Percentiles rank a stretch among this genome's conserved stretches.
Conservation (phyloP, 208 protist species). For the Leishmania gerbilli region DNA sequence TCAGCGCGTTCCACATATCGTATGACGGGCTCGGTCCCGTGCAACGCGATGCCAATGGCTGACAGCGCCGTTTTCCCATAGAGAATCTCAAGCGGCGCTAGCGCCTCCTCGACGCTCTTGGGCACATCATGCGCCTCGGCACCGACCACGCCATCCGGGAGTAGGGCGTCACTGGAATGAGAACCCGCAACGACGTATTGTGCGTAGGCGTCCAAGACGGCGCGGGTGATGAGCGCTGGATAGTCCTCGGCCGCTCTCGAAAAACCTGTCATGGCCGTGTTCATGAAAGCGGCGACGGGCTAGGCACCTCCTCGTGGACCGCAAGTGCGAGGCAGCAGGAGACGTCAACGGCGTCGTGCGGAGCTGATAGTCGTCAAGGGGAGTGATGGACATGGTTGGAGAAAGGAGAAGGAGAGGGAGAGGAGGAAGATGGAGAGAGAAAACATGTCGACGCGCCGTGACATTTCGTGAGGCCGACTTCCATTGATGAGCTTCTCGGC, state of each 20-base stretch:
- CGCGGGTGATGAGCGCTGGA: conserved; percentile 41
- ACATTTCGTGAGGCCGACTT: not conserved
- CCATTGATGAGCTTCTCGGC: not conserved
- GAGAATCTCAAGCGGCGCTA: conserved; percentile 75
- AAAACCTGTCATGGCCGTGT: conserved; percentile 2
- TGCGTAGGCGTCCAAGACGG: conserved; percentile 46
- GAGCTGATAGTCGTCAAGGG: not conserved
- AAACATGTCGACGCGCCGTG: not conserved
- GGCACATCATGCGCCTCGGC: not conserved
- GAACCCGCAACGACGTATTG: conserved; percentile 30
- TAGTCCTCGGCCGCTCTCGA: conserved; percentile 28
- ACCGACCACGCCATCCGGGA: not conserved
- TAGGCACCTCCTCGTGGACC: not conserved
- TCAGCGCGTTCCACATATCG: conserved; percentile 49
- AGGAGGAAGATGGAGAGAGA: not conserved
- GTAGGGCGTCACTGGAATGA: not conserved
- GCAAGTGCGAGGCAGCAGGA: not conserved
- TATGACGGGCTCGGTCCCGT: conserved; percentile 66
- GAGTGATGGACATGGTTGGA: not conserved
- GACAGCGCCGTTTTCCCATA: conserved; percentile 78
- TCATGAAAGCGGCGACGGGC: not conserved
- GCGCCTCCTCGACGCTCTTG: conserved; percentile 43
- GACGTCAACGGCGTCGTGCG: not conserved
- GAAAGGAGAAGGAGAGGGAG: not conserved
- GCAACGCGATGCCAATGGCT: conserved; percentile 74